These are phyloP conservation scores for Nepenthes alata DNA, from an alignment of 179 eudicot genomes.

Conservation along the genomic window DNA sequence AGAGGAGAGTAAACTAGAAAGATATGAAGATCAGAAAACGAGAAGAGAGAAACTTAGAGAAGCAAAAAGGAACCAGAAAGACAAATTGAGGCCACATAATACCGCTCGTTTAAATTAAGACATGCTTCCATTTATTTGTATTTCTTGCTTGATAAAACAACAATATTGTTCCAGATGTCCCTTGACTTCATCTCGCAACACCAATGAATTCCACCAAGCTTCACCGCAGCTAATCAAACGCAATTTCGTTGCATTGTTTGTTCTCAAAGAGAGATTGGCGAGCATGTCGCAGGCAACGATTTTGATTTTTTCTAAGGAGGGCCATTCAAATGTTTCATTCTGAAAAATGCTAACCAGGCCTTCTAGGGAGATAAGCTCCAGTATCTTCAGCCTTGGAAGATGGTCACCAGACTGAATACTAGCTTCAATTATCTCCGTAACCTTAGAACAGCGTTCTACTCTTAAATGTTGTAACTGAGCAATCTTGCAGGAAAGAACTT, in stretches of 20 bases:
- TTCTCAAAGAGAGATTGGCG: constrained; percentile 5
- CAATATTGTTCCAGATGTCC: background rate
- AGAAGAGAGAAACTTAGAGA: no score
- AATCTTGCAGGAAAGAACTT: constrained; percentile 11
- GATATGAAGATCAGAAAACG: no score
- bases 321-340: constrained; percentile 11
- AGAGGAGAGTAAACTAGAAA: no score
- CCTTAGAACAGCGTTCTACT: constrained; percentile 9
- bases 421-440: constrained; percentile 6
- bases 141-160: background rate
- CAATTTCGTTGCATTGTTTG: constrained; percentile 5
- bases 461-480: constrained; percentile 8
- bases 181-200: background rate
- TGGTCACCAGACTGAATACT: background rate
- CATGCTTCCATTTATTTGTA: no score
- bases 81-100: no score
- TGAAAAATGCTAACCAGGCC: constrained; percentile 2
- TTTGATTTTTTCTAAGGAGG: constrained; percentile 6
- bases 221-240: constrained; percentile 9
- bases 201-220: constrained; percentile 13
- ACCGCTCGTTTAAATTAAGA: no score
- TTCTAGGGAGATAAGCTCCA: constrained; percentile 12
- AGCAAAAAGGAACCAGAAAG: no score
- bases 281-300: constrained; percentile 9
- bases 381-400: constrained; percentile 11